These are phyloP conservation scores for Venturiaceae sp. DNA, from an alignment of 2,329 filamentous ascomycete species.

Conservation along the genomic window DNA sequence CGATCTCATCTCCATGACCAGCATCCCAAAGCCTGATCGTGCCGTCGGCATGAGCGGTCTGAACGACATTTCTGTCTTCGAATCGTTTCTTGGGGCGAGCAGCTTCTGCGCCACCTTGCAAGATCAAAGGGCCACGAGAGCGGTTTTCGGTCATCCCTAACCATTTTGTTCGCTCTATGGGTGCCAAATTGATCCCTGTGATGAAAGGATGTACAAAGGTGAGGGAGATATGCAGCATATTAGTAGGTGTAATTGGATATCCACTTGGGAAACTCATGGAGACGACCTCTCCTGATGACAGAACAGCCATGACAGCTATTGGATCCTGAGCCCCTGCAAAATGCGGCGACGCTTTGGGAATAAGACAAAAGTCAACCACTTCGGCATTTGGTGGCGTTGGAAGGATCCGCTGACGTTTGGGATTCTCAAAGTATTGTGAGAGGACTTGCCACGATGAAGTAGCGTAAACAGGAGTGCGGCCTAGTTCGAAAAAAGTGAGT, in stretches of 20 bases:
- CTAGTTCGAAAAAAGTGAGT: conserved; percentile 82
- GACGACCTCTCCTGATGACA: conserved; percentile 80
- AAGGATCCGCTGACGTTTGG: conserved; percentile 61
- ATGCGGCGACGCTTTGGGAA: conserved; percentile 75
- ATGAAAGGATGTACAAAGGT: conserved; percentile 88
- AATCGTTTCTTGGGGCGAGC: conserved; percentile 62
- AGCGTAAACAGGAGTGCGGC: conserved; percentile 78
- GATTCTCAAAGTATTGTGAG: conserved; percentile 66
- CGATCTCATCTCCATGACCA: conserved; percentile 85
- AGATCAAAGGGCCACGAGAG: conserved; percentile 64
- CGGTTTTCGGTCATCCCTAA: conserved; percentile 82
- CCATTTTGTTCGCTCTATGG: conserved; percentile 73
- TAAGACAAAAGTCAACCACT: conserved; percentile 69
- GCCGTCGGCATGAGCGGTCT: conserved; percentile 82
- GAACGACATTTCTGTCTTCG: conserved; percentile 74
- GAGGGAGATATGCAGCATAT: conserved; percentile 80
- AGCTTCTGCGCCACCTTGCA: conserved; percentile 70
- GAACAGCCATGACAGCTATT: conserved; percentile 67
- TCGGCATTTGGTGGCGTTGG: conserved; percentile 69
- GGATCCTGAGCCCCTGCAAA: conserved; percentile 86
- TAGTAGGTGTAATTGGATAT: conserved; percentile 82
- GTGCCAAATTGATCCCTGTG: conserved; percentile 59
- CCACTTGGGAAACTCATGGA: conserved; percentile 90
- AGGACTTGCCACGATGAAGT: conserved; percentile 86
- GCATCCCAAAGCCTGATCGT: conserved; percentile 89